phyloP scores from a whole-genome alignment of 176 grass and related monocot species.

The Leersia perrieri region DNA sequence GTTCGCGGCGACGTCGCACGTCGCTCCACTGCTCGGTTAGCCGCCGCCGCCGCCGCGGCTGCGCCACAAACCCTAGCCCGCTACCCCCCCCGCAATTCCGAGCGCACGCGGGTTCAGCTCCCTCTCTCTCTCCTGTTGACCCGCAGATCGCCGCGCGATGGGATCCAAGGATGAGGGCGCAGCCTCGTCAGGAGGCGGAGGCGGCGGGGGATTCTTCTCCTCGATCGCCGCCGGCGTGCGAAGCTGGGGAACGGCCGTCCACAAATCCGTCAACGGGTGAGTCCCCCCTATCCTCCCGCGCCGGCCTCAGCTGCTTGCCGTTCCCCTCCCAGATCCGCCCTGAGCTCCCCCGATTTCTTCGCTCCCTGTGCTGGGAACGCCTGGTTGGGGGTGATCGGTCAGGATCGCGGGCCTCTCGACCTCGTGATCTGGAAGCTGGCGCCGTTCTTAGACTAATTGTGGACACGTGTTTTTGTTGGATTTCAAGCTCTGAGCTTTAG shows the following conservation, averaged over 20 bases:
- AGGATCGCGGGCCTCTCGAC: not conserved
- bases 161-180: slow-evolving; percentile 71
- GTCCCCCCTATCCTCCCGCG: too few species aligned
- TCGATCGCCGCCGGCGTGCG: slow-evolving; percentile 50
- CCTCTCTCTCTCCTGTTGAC: not conserved
- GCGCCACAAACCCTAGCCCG: slow-evolving; percentile 34
- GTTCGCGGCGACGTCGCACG: slow-evolving; percentile 40
- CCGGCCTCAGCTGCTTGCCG: not conserved
- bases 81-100: not conserved
- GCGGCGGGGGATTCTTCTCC: slow-evolving; percentile 59
- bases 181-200: slow-evolving; percentile 28
- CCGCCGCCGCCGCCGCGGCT: not conserved
- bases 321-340: slow-evolving; percentile 31
- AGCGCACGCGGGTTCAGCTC: not conserved
- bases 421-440: slow-evolving; percentile 36
- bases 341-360: not conserved
- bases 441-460: not conserved
- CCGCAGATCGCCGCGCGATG: slow-evolving; percentile 55
- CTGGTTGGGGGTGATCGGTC: slow-evolving; percentile 20
- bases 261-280: slow-evolving; percentile 96
- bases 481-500: slow-evolving; percentile 23
- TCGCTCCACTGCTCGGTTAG: slow-evolving; percentile 10
- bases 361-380: not conserved
- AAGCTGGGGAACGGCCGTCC: slow-evolving; percentile 65
- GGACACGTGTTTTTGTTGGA: not conserved